These are phyloP conservation scores for Circinella umbellata DNA, from an alignment of 371 early-diverging fungal species.

Conservation along the genomic window DNA sequence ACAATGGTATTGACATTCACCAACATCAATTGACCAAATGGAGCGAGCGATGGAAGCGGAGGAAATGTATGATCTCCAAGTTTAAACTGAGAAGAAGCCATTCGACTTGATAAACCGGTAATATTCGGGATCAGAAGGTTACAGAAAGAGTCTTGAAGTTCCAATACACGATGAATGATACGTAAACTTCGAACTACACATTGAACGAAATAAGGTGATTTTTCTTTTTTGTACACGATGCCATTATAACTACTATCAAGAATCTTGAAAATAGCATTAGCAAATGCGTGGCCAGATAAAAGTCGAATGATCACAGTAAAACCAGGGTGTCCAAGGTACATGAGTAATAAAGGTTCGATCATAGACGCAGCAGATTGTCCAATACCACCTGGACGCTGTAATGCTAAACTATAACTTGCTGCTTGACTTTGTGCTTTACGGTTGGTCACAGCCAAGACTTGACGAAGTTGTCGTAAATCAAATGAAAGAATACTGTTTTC, in stretches of 20 bases:
- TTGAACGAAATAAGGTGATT: constrained; percentile 27
- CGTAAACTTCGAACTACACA: constrained; percentile 63
- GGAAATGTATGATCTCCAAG: constrained; percentile 32
- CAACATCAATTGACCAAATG: constrained; percentile 81
- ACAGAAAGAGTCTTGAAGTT: constrained; percentile 71
- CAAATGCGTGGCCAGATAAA: constrained; percentile 76
- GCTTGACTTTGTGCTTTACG: constrained; percentile 4
- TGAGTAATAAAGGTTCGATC: constrained; percentile 19
- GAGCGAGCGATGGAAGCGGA: constrained; percentile 58
- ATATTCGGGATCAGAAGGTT: constrained; percentile 70
- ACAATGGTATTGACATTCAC: constrained; percentile 69
- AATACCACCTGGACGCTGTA: constrained; percentile 27
- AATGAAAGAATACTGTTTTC: constrained; percentile 82
- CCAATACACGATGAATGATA: constrained; percentile 68
- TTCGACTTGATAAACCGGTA: constrained; percentile 28
- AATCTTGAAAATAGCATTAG: constrained; percentile 70
- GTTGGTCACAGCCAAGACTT: constrained; percentile 9
- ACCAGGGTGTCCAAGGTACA: constrained; percentile 75
- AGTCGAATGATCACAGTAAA: constrained; percentile 81
- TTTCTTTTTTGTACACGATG: constrained; percentile 43
- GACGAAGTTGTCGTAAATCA: constrained; percentile 51
- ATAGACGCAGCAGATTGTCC: constrained; percentile 13
- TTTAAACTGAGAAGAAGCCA: constrained; percentile 32
- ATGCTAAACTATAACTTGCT: constrained; percentile 14
- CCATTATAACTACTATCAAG: constrained; percentile 63